Conservation (phyloP, 768 basidiomycete genomes). For the Baorangia bicolor region DNA sequence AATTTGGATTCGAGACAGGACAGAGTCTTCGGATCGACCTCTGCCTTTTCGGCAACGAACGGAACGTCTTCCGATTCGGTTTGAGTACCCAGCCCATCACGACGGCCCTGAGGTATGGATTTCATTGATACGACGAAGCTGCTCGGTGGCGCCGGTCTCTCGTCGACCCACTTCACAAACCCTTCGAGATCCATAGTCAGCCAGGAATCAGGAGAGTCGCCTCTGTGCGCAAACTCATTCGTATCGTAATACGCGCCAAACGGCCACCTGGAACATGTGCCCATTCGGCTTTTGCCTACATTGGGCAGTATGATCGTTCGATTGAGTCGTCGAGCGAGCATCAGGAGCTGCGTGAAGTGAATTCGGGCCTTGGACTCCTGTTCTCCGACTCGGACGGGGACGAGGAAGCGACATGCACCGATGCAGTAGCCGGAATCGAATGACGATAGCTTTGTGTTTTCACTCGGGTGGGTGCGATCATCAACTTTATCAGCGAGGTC, state of each 20-base stretch:
- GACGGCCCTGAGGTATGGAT: conserved; percentile 15
- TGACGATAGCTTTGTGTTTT: not conserved
- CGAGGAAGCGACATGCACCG: conserved; percentile 43
- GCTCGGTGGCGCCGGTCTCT: conserved; percentile 23
- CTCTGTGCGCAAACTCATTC: conserved; percentile 11
- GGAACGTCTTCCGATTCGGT: not conserved
- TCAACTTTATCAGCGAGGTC: not conserved
- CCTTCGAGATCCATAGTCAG: conserved; percentile 35
- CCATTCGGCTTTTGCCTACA: conserved; percentile 54
- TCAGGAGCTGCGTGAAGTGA: conserved; percentile 52
- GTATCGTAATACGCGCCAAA: conserved; percentile 53
- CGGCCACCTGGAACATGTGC: conserved; percentile 47
- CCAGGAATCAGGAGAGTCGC: not conserved
- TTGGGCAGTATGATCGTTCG: conserved; percentile 62
- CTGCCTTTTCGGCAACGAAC: conserved; percentile 1
- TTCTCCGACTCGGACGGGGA: conserved; percentile 51
- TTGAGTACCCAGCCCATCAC: not conserved
- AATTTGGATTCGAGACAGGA: conserved; percentile 24
- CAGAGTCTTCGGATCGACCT: conserved; percentile 12
- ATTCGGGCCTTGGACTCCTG: conserved; percentile 58
- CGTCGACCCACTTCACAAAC: conserved; percentile 41
- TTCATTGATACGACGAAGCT: conserved; percentile 40
- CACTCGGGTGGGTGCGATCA: not conserved
- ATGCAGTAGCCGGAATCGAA: conserved; percentile 26
- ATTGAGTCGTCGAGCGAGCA: conserved; percentile 48